Evolutionary conservation across 2,329 filamentous ascomycete species (phyloP).

Genomic region (Myriosclerotinia scirpicola): DNA sequence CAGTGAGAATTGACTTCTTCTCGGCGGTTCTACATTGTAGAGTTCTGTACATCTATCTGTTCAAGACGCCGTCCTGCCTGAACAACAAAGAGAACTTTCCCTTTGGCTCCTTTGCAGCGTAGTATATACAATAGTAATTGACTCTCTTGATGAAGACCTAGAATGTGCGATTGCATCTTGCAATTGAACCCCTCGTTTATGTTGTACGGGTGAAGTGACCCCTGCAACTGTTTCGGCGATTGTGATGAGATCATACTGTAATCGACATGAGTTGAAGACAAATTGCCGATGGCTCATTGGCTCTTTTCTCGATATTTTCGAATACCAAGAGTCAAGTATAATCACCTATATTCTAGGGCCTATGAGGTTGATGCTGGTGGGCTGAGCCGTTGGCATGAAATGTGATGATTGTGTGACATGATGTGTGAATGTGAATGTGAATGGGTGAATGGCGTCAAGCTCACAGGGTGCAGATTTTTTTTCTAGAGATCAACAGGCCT

Average conservation of each 20-base stretch:
- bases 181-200: background rate
- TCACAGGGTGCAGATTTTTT: background rate
- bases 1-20: background rate
- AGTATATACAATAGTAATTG: background rate
- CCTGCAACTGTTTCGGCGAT: too few species aligned
- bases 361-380: too few species aligned
- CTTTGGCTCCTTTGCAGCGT: background rate
- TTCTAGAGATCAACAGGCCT: background rate
- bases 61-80: background rate
- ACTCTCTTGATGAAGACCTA: background rate
- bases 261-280: too few species aligned
- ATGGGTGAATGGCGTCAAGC: slow-evolving; percentile 15
- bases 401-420: background rate
- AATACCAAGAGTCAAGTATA: too few species aligned
- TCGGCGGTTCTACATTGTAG: background rate
- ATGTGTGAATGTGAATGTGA: background rate
- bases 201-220: too few species aligned
- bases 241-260: too few species aligned
- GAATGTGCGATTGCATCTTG: background rate
- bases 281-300: too few species aligned
- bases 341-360: too few species aligned
- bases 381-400: background rate
- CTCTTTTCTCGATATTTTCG: too few species aligned
- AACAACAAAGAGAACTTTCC: background rate
- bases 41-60: background rate